phyloP scores from a whole-genome alignment of 2,329 filamentous ascomycete species.

The Aspergillaceae sp. region DNA sequence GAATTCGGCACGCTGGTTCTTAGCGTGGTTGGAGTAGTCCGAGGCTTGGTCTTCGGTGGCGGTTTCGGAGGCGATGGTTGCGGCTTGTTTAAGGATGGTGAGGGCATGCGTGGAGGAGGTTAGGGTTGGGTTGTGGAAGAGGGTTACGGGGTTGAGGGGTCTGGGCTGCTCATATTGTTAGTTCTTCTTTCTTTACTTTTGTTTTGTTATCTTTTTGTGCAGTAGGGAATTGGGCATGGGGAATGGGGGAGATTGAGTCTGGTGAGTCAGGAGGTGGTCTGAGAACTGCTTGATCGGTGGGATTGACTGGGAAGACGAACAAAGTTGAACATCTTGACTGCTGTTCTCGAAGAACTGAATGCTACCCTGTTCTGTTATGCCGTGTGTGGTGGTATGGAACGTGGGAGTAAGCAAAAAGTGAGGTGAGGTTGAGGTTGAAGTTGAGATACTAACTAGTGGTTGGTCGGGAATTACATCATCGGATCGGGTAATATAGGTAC shows the following conservation, averaged over 20 bases:
- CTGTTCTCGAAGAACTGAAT: constrained; percentile 4
- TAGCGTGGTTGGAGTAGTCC: constrained; percentile 54
- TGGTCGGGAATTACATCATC: neutral
- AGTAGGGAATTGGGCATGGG: neutral
- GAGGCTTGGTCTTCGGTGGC: constrained; percentile 68
- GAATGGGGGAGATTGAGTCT: neutral
- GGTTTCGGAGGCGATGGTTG: constrained; percentile 57
- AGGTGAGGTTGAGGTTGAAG: neutral
- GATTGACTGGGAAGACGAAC: constrained; percentile 5
- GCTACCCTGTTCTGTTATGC: neutral
- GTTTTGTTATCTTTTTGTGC: neutral
- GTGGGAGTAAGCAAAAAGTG: neutral
- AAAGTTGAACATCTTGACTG: constrained; percentile 16
- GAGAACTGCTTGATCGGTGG: no score
- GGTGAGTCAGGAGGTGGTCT: neutral
- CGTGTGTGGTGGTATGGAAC: neutral
- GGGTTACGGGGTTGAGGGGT: constrained; percentile 80
- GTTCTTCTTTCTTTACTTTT: constrained; percentile 1
- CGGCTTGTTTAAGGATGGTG: constrained; percentile 70
- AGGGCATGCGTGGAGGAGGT: constrained; percentile 65
- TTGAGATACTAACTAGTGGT: neutral
- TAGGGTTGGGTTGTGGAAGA: constrained; percentile 80
- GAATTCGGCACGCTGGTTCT: constrained; percentile 60
- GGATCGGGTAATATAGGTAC: neutral
- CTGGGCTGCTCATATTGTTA: constrained; percentile 49